Evolutionary conservation across 176 grass and related monocot species (phyloP).

Genomic region (Pontederia crassipes): DNA sequence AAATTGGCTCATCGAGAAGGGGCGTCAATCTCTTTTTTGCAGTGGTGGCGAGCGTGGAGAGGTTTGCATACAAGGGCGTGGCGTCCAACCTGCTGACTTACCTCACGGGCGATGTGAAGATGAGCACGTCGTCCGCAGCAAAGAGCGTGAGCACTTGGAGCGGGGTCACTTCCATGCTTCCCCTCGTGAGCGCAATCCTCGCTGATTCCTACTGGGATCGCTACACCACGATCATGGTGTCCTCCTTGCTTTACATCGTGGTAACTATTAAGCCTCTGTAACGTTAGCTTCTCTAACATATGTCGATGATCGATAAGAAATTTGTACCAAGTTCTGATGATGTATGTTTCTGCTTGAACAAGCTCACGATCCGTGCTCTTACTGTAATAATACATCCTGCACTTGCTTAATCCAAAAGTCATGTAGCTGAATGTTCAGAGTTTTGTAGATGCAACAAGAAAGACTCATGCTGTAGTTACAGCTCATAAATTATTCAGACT

Average conservation of each 20-base stretch:
- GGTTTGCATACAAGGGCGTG: slow-evolving; percentile 89
- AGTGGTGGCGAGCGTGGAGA: slow-evolving; percentile 79
- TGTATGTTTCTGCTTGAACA: background rate
- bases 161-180: slow-evolving; percentile 78
- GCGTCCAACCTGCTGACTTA: slow-evolving; percentile 83
- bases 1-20: background rate
- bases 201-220: slow-evolving; percentile 81
- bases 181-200: slow-evolving; percentile 53
- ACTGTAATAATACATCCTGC: background rate
- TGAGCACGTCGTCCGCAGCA: slow-evolving; percentile 75
- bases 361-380: background rate
- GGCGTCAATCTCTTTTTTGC: background rate
- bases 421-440: background rate
- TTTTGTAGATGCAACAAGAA: no score
- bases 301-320: no score
- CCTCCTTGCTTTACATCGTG: slow-evolving; percentile 69
- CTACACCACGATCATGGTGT: slow-evolving; percentile 45
- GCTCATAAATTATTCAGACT: no score
- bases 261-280: slow-evolving; percentile 23
- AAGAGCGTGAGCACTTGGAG: slow-evolving; percentile 70
- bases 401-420: background rate
- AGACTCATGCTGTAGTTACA: no score
- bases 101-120: slow-evolving; percentile 57
- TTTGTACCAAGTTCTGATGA: no score
- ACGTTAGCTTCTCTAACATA: no score